Evolutionary conservation across 257 asterid genomes (phyloP).

Genomic region (Plantago major): DNA sequence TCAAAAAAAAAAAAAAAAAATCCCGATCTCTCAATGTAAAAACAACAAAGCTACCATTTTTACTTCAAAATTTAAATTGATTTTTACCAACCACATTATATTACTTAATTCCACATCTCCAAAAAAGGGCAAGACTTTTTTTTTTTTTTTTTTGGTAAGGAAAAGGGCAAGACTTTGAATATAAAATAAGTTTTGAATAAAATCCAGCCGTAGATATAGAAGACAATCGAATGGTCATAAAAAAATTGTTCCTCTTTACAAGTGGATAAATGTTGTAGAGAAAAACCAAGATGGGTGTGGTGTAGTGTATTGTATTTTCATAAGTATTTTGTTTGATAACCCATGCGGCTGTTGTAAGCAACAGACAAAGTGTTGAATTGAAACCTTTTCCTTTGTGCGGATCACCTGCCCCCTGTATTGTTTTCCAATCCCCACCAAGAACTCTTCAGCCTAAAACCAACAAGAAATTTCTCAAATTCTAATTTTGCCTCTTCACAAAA

Average conservation of each 20-base stretch:
- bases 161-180: no score
- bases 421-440: conserved; percentile 12
- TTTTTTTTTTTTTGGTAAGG: no score
- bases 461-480: neutral
- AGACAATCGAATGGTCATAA: neutral
- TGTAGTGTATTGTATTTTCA: neutral
- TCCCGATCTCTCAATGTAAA: no score
- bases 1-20: no score
- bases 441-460: neutral
- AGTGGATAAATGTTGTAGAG: conserved; percentile 12
- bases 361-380: conserved; percentile 23
- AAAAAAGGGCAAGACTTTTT: no score
- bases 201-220: neutral
- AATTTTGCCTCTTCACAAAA: neutral
- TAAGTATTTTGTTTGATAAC: conserved; percentile 5
- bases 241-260: neutral
- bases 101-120: no score
- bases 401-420: conserved; percentile 36
- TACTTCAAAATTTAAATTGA: no score
- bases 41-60: no score
- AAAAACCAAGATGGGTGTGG: neutral
- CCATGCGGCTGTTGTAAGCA: conserved; percentile 26
- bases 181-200: neutral
- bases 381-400: conserved; percentile 44
- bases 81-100: no score